These are phyloP conservation scores for Vicia villosa DNA, from an alignment of 306 rosid species.

Conservation along the genomic window DNA sequence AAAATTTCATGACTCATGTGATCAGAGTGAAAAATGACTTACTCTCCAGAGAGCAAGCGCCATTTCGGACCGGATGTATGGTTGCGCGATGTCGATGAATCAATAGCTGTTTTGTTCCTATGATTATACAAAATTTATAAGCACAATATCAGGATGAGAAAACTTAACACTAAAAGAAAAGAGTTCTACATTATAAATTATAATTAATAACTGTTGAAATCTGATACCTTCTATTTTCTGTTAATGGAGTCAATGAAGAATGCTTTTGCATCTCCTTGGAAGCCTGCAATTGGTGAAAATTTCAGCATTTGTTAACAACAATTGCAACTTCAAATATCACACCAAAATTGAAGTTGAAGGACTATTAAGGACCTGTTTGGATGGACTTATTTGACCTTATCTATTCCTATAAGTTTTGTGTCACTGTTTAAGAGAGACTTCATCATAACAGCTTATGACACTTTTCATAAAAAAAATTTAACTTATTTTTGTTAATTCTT, in stretches of 20 bases:
- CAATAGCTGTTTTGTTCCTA: constrained; percentile 59
- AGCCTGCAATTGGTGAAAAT: constrained; percentile 47
- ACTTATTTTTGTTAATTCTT: too few species aligned
- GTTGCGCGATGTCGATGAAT: constrained; percentile 47
- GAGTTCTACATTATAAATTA: neutral
- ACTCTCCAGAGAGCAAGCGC: constrained; percentile 72
- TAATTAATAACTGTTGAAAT: neutral
- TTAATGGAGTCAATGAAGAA: constrained; percentile 69
- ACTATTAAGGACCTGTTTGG: too few species aligned
- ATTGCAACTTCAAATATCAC: constrained; percentile 18
- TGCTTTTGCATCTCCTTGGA: constrained; percentile 50
- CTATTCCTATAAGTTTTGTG: too few species aligned
- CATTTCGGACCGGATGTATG: constrained; percentile 56
- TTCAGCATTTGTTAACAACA: constrained; percentile 16
- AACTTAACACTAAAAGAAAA: too few species aligned
- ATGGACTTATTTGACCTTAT: too few species aligned
- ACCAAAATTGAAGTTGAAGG: constrained; percentile 1
- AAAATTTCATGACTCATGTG: neutral
- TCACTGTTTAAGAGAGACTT: too few species aligned
- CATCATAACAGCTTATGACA: too few species aligned
- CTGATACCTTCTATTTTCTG: constrained; percentile 72
- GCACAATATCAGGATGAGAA: constrained; percentile 18
- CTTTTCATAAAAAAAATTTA: too few species aligned
- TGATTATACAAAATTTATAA: constrained; percentile 4
- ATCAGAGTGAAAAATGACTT: constrained; percentile 34